Conservation (phyloP, 441 rosid species). For the Populus hybrid region DNA sequence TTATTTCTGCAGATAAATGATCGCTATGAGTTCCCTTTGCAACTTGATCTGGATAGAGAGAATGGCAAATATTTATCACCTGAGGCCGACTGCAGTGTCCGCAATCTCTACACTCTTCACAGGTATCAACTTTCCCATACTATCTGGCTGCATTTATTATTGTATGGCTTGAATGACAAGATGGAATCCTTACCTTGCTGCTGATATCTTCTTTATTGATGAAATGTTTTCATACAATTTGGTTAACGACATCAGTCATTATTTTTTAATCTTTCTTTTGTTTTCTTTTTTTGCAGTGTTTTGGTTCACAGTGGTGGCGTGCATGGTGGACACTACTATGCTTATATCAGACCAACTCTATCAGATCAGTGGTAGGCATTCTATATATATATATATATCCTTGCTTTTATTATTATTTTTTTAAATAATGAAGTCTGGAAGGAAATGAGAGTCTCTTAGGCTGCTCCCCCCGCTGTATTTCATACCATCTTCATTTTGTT, state of each 20-base stretch:
- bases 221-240: neutral
- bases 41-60: conserved; percentile 91
- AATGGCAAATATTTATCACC: conserved; percentile 84
- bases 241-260: neutral
- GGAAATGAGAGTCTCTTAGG: neutral
- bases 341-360: conserved; percentile 82
- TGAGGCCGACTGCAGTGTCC: conserved; percentile 81
- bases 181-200: neutral
- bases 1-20: conserved; percentile 66
- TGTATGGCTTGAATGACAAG: neutral
- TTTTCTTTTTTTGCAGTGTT: conserved; percentile 43
- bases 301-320: conserved; percentile 92
- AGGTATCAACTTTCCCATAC: conserved; percentile 38
- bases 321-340: conserved; percentile 94
- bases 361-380: conserved; percentile 73
- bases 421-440: neutral
- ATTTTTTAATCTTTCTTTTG: neutral
- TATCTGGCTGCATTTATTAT: neutral
- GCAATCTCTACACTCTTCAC: conserved; percentile 91
- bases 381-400: neutral
- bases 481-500: neutral
- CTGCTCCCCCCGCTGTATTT: neutral
- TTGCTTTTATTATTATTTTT: neutral
- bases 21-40: conserved; percentile 89
- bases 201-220: neutral